Evolutionary conservation across 805 yeast species (phyloP), one percentile per base, ranked within the genome.

Genomic region (Suhomyces kilbournensis): DNA sequence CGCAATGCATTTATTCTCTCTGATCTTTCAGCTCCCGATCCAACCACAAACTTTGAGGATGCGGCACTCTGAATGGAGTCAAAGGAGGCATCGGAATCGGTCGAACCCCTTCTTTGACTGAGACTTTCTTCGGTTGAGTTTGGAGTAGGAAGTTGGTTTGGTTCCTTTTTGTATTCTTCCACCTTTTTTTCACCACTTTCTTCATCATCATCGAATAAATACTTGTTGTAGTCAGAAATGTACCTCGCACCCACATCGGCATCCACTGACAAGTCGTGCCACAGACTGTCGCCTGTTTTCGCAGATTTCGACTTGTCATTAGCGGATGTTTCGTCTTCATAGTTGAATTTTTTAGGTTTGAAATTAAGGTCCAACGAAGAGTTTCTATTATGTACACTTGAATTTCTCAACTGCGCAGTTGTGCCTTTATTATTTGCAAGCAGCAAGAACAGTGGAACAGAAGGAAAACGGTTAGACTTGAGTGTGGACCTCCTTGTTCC

Each of bases 61-160:
- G 60, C 59, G n/a, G 65, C 72, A 48, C 73, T 68, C 47, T 66
- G 69, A 50, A 71, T 63, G 8, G 74, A 69, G 51, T 63, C 62
- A 53, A 54, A 63, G 1, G 75, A 71, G 8, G 48, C 46, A 26
- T 25, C 47, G 10, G 54, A 51, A 8, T 48, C 52, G 14, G 35
- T 42, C 15, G 58, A 52, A 15, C 47, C 34, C 10, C 47, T 50
- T 49, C 60, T 53, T 38, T 38, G 42, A 23, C 47, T 35, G 30
- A 54, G 50, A 26, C 55, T 49, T 23, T 54, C 60, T 3, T 46
- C 43, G 9, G 57, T 54, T 7, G 57, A 54, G 51, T 52, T 54
- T 9, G 57, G 57, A 9, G 60, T 56, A 3, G 60, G 60, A 43
- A 56, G 53, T 22, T 56, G 59, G 15, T 44, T 53, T 5, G 46